Percentiles rank a stretch among this genome's conserved stretches.
Evolutionary conservation across 2,329 filamentous ascomycete species (phyloP).

Genomic region (Aspergillus sp.): DNA sequence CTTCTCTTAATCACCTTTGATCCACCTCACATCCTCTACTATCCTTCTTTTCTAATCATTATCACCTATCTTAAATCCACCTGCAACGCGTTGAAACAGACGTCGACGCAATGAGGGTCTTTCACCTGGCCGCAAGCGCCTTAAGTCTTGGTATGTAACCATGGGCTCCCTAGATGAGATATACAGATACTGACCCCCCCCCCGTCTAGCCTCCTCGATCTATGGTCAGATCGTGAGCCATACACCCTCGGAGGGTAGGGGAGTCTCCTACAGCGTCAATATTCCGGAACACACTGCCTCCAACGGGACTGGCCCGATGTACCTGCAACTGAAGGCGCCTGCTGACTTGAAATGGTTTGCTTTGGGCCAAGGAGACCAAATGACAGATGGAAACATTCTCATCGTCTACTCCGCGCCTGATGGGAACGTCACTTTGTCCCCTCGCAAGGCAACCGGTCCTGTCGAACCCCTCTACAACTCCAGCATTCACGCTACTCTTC

Average conservation of each 20-base stretch:
- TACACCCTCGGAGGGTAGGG: slow-evolving; percentile 16
- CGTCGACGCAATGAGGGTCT: too few relatives aligned
- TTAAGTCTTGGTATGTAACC: slow-evolving; percentile 5
- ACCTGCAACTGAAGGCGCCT: slow-evolving; percentile 57
- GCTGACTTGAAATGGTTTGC: slow-evolving; percentile 50
- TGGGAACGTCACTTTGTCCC: slow-evolving; percentile 62
- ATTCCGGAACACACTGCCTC: slow-evolving; percentile 52
- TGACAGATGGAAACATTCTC: slow-evolving; percentile 60
- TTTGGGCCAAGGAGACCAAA: slow-evolving; percentile 55
- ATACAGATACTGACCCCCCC: background rate
- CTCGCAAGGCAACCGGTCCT: slow-evolving; percentile 51
- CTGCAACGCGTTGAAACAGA: too few relatives aligned
- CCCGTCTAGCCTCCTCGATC: slow-evolving; percentile 12
- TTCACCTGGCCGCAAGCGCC: background rate
- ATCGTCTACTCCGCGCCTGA: slow-evolving; percentile 55
- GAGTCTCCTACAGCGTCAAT: slow-evolving; percentile 49
- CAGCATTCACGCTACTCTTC: slow-evolving; percentile 49
- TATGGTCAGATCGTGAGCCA: slow-evolving; percentile 19
- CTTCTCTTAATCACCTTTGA: too few relatives aligned
- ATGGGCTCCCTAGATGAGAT: background rate
- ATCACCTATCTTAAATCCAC: too few relatives aligned
- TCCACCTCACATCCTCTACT: too few relatives aligned
- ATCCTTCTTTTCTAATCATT: too few relatives aligned
- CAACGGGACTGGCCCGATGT: slow-evolving; percentile 55
- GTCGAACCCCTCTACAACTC: slow-evolving; percentile 47